Evolutionary conservation across 768 basidiomycete species (phyloP).

Genomic region (Suillus clintonianus): DNA sequence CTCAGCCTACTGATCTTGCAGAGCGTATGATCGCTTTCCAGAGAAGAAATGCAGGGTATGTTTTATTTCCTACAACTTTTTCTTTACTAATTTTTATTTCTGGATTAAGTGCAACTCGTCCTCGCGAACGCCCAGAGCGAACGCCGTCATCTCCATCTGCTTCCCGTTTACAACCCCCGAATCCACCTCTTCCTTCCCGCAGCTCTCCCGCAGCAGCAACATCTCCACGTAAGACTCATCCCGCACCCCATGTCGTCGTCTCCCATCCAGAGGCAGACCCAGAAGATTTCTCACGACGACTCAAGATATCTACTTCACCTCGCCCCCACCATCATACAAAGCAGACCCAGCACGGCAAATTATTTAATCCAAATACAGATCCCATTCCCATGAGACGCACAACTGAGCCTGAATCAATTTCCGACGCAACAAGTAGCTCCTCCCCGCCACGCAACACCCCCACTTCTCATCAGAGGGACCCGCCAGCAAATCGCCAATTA

Average conservation of each 20-base stretch:
- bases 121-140: conserved; percentile 50
- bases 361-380: conserved; percentile 76
- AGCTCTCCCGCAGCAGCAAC: conserved; percentile 15
- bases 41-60: conserved; percentile 62
- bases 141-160: conserved; percentile 32
- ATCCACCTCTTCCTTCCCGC: conserved; percentile 27
- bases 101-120: conserved; percentile 43
- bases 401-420: conserved; percentile 65
- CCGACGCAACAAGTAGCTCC: conserved; percentile 58
- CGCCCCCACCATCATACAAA: conserved; percentile 38
- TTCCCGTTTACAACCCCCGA: conserved; percentile 33
- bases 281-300: conserved; percentile 71
- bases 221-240: conserved; percentile 38
- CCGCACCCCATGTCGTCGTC: conserved; percentile 34
- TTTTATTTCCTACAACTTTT: conserved; percentile 13
- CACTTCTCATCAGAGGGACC: conserved; percentile 38
- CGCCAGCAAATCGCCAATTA: conserved; percentile 51
- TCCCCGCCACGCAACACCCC: conserved; percentile 36
- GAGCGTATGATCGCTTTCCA: conserved; percentile 69
- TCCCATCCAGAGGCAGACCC: conserved; percentile 57
- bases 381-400: conserved; percentile 61
- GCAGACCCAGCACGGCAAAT: conserved; percentile 42
- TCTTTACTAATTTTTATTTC: background rate
- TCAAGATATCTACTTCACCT: conserved; percentile 64
- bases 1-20: conserved; percentile 50